Evolutionary conservation across 805 yeast species (phyloP).

Genomic region (Pichia exigua): DNA sequence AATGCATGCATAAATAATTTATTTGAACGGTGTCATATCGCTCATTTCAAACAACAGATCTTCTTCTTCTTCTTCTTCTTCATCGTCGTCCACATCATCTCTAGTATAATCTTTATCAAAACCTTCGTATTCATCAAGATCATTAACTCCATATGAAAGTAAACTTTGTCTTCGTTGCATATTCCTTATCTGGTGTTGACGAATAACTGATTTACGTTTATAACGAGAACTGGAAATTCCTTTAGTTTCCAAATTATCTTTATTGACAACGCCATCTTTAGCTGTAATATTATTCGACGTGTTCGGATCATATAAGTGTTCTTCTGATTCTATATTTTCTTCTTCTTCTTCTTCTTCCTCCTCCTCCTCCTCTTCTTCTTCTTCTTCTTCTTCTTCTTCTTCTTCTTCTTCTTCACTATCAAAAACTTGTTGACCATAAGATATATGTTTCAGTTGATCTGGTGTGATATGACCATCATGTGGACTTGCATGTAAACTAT

Average conservation of each 20-base stretch:
- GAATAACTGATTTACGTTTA: neutral
- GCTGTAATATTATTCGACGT: neutral
- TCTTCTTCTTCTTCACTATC: slow-evolving; percentile 28
- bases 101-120: neutral
- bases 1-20: neutral
- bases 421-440: slow-evolving; percentile 27
- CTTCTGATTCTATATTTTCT: neutral
- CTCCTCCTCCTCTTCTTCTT: slow-evolving; percentile 18
- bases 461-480: slow-evolving; percentile 19
- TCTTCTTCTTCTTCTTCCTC: slow-evolving; percentile 23
- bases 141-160: neutral
- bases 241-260: neutral
- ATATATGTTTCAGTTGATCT: slow-evolving; percentile 20
- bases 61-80: slow-evolving; percentile 41
- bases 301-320: neutral
- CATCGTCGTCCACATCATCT: slow-evolving; percentile 13
- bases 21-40: slow-evolving; percentile 44
- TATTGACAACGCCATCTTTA: neutral
- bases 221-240: neutral
- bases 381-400: slow-evolving; percentile 14
- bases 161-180: slow-evolving; percentile 6
- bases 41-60: slow-evolving; percentile 64
- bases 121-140: neutral
- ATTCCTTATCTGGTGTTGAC: neutral
- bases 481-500: neutral